Conservation (phyloP, 257 asterid genomes). For the Nicotiana undulata region DNA sequence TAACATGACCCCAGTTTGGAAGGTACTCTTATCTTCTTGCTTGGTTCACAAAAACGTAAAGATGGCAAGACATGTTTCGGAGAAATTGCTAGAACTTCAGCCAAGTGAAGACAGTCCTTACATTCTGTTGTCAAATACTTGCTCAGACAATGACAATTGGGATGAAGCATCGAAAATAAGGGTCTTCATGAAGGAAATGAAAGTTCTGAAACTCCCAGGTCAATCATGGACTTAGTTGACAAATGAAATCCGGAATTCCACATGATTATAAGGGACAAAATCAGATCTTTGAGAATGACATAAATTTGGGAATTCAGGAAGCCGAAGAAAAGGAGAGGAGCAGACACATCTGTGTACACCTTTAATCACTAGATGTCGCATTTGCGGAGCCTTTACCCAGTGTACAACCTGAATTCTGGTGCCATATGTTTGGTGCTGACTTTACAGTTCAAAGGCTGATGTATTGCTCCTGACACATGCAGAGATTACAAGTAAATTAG, state of each 20-base stretch:
- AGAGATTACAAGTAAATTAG: not conserved
- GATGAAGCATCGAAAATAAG: conserved; percentile 51
- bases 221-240: conserved; percentile 52
- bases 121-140: conserved; percentile 47
- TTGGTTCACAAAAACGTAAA: conserved; percentile 57
- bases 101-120: conserved; percentile 37
- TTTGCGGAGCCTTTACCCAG: not conserved
- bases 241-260: not conserved
- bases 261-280: not conserved
- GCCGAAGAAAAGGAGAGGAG: not conserved
- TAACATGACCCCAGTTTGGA: conserved; percentile 48
- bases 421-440: not conserved
- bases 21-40: conserved; percentile 48
- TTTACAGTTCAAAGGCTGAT: not conserved
- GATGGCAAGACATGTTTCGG: conserved; percentile 48
- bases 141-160: conserved; percentile 46
- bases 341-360: not conserved
- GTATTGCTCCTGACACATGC: not conserved
- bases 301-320: not conserved
- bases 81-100: conserved; percentile 45
- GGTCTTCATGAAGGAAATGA: conserved; percentile 41
- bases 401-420: not conserved
- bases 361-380: not conserved
- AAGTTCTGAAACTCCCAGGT: conserved; percentile 45
- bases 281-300: not conserved